Evolutionary conservation across 805 yeast genomes (phyloP).

Genomic region (Candida jianshihensis): DNA sequence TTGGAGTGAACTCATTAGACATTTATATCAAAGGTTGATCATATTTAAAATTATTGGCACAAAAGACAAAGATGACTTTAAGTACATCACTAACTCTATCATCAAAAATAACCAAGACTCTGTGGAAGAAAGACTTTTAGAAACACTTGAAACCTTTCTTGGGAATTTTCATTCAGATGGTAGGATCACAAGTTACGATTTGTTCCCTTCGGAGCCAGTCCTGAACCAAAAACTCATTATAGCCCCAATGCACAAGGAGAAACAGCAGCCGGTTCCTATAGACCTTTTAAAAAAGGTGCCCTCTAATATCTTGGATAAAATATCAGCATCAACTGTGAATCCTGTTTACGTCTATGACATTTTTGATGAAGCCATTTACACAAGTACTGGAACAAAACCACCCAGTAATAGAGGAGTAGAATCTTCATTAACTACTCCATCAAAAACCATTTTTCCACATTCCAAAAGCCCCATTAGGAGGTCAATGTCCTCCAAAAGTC

Average conservation of each 20-base stretch:
- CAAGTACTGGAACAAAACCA: constrained; percentile 9
- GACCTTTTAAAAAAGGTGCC: no score
- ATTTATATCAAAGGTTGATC: constrained; percentile 58
- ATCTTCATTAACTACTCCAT: constrained; percentile 2
- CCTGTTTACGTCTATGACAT: constrained; percentile 33
- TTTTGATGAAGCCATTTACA: constrained; percentile 58
- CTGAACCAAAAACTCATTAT: constrained; percentile 45
- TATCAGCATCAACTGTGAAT: neutral
- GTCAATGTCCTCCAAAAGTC: constrained; percentile 12
- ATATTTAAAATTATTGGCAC: constrained; percentile 57
- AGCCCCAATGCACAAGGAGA: constrained; percentile 18
- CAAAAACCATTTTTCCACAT: neutral
- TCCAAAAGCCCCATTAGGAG: no score
- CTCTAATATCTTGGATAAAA: no score
- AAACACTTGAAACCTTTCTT: neutral
- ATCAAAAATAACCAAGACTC: neutral
- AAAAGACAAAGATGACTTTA: neutral
- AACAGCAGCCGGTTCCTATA: no score
- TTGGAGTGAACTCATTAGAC: constrained; percentile 73
- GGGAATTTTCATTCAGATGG: constrained; percentile 5
- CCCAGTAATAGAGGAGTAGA: constrained; percentile 1
- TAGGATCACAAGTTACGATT: constrained; percentile 10
- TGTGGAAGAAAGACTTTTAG: neutral
- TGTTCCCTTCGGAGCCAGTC: constrained; percentile 28
- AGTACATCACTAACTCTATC: neutral